Base-by-base conservation (phyloP, 768 basidiomycete species). In the Erythrobasidium yunnanense region DNA sequence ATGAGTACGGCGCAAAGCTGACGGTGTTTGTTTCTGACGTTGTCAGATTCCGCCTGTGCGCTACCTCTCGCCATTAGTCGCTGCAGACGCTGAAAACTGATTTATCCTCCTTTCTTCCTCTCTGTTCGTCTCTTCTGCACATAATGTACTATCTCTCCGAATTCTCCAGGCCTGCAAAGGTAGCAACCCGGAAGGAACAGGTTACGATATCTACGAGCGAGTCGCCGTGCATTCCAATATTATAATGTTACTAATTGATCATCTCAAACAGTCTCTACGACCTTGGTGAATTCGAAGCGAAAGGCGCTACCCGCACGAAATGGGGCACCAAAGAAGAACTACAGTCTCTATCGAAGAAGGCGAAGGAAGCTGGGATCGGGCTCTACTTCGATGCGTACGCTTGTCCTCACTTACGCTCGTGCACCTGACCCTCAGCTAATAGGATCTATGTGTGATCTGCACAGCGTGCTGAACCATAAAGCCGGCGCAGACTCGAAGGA, bases 261-360 rank as follows among this genome's bases (percentile, higher is more conserved):
- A 1, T n/a, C 33, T 70, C 68, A 65, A 71, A 76, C 68, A 74
- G 74, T 68, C 67, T 76, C 45, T 77, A 71, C 69, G 76, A 77
- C 67, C 69, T 77, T 17, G 77, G 77, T 53, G 77, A 78, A 68
- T 77, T 78, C 38, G 76, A 77, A 54, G 72, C 73, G 47, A 77
- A 78, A 63, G 77, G 77, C 3, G n/a, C 30, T 18, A 38, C 46
- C 38, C 60, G 71, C 15, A 78, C 78, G 29, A 77, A 78, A 62
- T 79, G 77, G 76, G 79, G 79, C 20, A 77, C 75, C 42, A 79
- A 78, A 68, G 77, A 78, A 52, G 77, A 79, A 57, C 73, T 78
- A 20, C 29, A 77, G 0, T 46, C 67, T 0, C 74, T 74, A 35
- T 76, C 76, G 71, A 74, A 75, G 55, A 71, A 57, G 5, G 77